Evolutionary conservation across 1,284 basidiomycete genomes (phyloP).

Genomic region (Rugosomyces carneus): DNA sequence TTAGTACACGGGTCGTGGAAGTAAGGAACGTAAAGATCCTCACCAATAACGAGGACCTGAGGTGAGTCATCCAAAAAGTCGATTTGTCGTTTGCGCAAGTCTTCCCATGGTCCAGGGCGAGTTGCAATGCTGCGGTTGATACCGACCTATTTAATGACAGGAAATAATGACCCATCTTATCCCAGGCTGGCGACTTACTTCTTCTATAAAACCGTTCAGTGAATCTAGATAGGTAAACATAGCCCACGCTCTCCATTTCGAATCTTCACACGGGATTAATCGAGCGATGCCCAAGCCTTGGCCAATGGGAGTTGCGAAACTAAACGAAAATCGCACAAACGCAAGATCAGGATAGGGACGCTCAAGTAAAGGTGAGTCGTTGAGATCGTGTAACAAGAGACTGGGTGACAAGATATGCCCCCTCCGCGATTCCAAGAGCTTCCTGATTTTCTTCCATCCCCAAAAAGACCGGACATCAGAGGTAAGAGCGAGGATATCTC

Average conservation of each 20-base stretch:
- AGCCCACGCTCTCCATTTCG: constrained; percentile 52
- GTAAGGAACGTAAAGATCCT: background rate
- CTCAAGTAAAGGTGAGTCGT: constrained; percentile 26
- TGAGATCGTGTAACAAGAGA: constrained; percentile 25
- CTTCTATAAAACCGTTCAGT: constrained; percentile 5
- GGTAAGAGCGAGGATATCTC: constrained; percentile 55
- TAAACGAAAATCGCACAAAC: constrained; percentile 50
- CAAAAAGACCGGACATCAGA: constrained; percentile 61
- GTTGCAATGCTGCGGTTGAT: constrained; percentile 6
- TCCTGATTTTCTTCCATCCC: constrained; percentile 32
- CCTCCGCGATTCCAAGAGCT: constrained; percentile 41
- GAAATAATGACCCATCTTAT: background rate
- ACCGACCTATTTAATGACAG: constrained; percentile 8
- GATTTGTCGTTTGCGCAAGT: constrained; percentile 26
- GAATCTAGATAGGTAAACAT: constrained; percentile 24
- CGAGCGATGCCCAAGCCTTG: constrained; percentile 44
- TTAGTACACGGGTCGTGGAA: background rate
- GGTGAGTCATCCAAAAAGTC: constrained; percentile 36
- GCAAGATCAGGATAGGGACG: constrained; percentile 46
- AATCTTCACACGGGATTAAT: constrained; percentile 42
- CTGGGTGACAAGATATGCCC: constrained; percentile 32
- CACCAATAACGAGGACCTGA: constrained; percentile 42
- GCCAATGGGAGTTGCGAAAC: constrained; percentile 47
- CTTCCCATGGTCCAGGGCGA: constrained; percentile 23
- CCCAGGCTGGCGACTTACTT: constrained; percentile 2